Evolutionary conservation across 1,139 yeast genomes (phyloP), one percentile per base, ranked within the genome.

Genomic region (Blastobotrys indianensis): DNA sequence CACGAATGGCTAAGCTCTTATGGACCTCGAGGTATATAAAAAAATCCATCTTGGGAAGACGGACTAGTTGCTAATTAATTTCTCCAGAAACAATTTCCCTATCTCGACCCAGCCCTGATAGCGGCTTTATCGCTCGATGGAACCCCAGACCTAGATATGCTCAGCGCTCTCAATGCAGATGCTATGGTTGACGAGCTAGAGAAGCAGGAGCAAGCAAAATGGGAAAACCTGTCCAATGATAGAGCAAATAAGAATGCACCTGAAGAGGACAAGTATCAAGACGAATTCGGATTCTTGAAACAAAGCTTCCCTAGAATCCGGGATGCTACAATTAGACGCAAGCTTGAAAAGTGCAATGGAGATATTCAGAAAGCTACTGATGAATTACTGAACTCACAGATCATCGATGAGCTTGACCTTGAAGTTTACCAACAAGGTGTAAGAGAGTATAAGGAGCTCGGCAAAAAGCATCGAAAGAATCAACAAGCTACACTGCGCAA

Each of bases 281-380:
- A 43, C 15, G 43, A 50, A 13, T 32, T 55, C 11, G 37, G 35
- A 20, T 55, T 55, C 37, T 45, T 57, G 31, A 40, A 39, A 12
- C 53, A 52, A 29, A 54, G 58, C 11, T 60, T 60, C 49, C 64
- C 64, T 4, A 37, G 49, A 9, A 33, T 58, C 9, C 42, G 58
- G 1, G 20, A 32, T 10, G 48, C 51, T 1, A 20, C 46, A 2
- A 40, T 59, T 8, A 37, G 47, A 20, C 47, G 39, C 11, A 53
- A 52, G 41, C 53, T 57, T 16, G 37, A 42, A 17, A 44, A 48
- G 11, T 46, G 51, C 41, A 44, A 47, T 10, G 52, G 54, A 10
- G 58, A 60, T 30, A 39, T 54, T 1, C 60, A 47, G 9, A 48
- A 37, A 34, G 56, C 60, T 8, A 53, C 56, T 0, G 64, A 61